Conservation (phyloP, 1,284 basidiomycete genomes). For the Trichosporon sp. region DNA sequence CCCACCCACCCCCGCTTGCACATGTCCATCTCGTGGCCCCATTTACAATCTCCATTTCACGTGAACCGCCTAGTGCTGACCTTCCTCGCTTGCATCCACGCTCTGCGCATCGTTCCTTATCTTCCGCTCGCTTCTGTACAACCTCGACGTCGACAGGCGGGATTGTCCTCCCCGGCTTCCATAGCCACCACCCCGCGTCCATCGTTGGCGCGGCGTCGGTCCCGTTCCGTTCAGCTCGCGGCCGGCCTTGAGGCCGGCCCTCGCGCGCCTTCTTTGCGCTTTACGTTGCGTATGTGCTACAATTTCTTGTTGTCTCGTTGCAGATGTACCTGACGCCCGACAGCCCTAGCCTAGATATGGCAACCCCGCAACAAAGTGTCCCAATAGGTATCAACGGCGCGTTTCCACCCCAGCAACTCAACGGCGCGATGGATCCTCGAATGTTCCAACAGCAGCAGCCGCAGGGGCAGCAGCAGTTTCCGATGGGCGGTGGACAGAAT, state of each 20-base stretch:
- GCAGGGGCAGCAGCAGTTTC: conserved; percentile 15
- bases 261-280: conserved; percentile 12
- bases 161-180: background rate
- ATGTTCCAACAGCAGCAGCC: conserved; percentile 23
- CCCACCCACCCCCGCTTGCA: too few relatives aligned
- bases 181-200: conserved; percentile 12
- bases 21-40: background rate
- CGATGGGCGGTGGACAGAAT: background rate
- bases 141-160: background rate
- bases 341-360: conserved; percentile 15
- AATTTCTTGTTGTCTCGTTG: background rate
- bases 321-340: background rate
- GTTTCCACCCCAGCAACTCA: conserved; percentile 8
- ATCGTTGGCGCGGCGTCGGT: conserved; percentile 15
- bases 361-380: conserved; percentile 20
- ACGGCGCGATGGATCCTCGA: conserved; percentile 20
- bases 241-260: conserved; percentile 21
- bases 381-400: conserved; percentile 16
- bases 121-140: background rate
- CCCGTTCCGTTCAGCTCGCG: conserved; percentile 8
- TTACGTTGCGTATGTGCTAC: background rate
- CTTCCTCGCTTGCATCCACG: background rate
- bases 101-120: background rate
- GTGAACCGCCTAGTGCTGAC: background rate
- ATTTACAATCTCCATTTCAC: background rate